Evolutionary conservation across 257 asterid genomes (phyloP).

Genomic region (Apocynum venetum): DNA sequence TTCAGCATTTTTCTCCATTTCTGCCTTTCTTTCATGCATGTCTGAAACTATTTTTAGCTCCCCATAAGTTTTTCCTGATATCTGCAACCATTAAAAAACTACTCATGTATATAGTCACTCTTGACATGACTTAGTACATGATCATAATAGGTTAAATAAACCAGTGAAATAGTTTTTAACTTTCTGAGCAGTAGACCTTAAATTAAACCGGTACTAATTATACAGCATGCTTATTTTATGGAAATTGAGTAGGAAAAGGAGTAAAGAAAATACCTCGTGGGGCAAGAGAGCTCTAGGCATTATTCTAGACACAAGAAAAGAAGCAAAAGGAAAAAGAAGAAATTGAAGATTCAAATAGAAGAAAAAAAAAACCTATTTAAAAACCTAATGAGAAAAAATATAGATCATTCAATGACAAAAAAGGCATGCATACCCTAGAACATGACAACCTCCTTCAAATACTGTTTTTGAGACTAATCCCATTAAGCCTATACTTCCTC

Average conservation of each 20-base stretch:
- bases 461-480: conserved; percentile 58
- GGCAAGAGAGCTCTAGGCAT: conserved; percentile 62
- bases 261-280: conserved; percentile 42
- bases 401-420: background rate
- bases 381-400: background rate
- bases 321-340: background rate
- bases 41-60: conserved; percentile 54
- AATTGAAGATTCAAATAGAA: background rate
- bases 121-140: background rate
- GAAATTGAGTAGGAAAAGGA: background rate
- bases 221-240: no score
- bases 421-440: conserved; percentile 45
- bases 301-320: conserved; percentile 29
- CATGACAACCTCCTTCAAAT: conserved; percentile 63
- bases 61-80: conserved; percentile 47
- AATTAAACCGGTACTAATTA: no score
- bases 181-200: no score
- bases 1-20: conserved; percentile 68
- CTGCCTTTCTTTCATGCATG: conserved; percentile 73
- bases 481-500: conserved; percentile 65
- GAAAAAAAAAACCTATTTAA: background rate
- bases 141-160: background rate
- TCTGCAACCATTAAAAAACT: conserved; percentile 3
- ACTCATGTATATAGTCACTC: background rate
- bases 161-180: no score